Percentiles rank a stretch among this genome's conserved stretches.
Conservation (phyloP, 768 basidiomycete species). For the Mycena polygramma region DNA sequence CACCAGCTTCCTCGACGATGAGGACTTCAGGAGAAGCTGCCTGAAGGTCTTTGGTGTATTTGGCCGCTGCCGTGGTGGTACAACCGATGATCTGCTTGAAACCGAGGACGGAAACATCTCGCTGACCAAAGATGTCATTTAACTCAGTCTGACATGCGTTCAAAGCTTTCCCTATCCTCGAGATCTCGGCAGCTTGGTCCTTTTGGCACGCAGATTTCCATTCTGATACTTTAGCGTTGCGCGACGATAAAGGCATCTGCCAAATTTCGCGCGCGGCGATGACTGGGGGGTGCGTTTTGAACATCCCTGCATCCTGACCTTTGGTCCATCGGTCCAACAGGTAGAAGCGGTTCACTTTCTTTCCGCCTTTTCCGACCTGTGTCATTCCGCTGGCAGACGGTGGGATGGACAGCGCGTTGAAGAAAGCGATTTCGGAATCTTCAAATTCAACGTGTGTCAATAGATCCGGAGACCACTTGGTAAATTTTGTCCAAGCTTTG, state of each 20-base stretch:
- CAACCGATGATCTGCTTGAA: constrained; percentile 50
- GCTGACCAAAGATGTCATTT: constrained; percentile 45
- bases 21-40: constrained; percentile 64
- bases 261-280: constrained; percentile 48
- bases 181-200: constrained; percentile 46
- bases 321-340: constrained; percentile 62
- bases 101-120: constrained; percentile 40
- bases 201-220: constrained; percentile 49
- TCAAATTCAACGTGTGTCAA: constrained; percentile 67
- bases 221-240: constrained; percentile 30
- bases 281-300: constrained; percentile 47
- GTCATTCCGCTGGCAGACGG: constrained; percentile 59
- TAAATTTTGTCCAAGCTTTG: constrained; percentile 39
- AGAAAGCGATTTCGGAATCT: constrained; percentile 53
- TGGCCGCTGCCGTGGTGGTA: constrained; percentile 78
- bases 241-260: constrained; percentile 45
- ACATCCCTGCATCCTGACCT: constrained; percentile 60
- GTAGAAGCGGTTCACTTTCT: constrained; percentile 50
- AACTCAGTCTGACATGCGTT: constrained; percentile 49
- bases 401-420: constrained; percentile 61
- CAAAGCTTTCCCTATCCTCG: constrained; percentile 44
- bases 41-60: constrained; percentile 53
- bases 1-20: constrained; percentile 80
- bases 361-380: constrained; percentile 55
- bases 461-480: constrained; percentile 47